phyloP scores from a whole-genome alignment of 768 basidiomycete genomes.

The Pluteus cervinus region DNA sequence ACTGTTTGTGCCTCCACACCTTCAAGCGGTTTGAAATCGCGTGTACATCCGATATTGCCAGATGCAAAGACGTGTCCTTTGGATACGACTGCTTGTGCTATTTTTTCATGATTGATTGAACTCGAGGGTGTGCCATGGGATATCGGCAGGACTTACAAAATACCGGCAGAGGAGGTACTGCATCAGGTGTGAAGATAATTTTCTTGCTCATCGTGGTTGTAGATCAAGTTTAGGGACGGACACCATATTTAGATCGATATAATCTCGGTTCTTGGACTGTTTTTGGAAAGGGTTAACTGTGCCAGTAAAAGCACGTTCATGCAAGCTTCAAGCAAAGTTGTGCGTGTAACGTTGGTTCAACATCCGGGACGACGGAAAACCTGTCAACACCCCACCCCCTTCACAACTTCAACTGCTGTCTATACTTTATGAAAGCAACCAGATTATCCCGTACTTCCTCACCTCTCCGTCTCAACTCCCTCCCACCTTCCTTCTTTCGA shows the following conservation, averaged over 20 bases:
- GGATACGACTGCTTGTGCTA: conserved; percentile 35
- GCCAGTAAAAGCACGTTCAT: too few species aligned
- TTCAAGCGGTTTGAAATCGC: conserved; percentile 25
- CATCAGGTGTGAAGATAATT: conserved; percentile 24
- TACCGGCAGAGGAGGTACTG: conserved; percentile 26
- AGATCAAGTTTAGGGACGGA: conserved; percentile 1
- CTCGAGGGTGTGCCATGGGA: too few species aligned
- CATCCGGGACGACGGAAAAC: too few species aligned
- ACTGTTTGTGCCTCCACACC: conserved; percentile 32
- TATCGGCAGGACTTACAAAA: conserved; percentile 34
- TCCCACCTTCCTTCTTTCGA: conserved; percentile 57
- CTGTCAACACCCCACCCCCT: not conserved
- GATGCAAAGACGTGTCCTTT: conserved; percentile 29
- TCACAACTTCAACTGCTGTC: conserved; percentile 47
- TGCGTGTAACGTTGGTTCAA: too few species aligned
- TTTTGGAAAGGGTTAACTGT: too few species aligned
- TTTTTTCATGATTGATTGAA: too few species aligned
- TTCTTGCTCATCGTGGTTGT: conserved; percentile 11
- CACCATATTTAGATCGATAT: too few species aligned
- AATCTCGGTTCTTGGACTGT: too few species aligned
- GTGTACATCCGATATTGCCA: conserved; percentile 31
- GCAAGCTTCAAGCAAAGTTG: too few species aligned
- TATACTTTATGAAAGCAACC: conserved; percentile 69
- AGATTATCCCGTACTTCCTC: conserved; percentile 77
- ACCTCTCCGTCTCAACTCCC: conserved; percentile 59